Percentiles rank a stretch among this genome's conserved stretches.
These are phyloP conservation scores for Jamesozyma gamospora DNA, from an alignment of 805 yeast species.

Conservation along the genomic window DNA sequence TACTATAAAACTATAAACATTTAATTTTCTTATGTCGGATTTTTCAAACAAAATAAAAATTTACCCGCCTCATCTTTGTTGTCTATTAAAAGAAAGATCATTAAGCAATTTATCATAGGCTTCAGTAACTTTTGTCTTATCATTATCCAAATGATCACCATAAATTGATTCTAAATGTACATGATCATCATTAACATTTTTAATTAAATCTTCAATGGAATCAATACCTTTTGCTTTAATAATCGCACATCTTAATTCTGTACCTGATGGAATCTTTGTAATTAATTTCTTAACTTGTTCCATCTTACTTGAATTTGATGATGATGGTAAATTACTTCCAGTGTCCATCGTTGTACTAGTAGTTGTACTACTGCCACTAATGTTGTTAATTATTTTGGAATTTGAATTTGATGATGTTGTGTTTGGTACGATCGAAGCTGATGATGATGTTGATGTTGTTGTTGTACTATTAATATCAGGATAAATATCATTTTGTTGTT, in stretches of 20 bases:
- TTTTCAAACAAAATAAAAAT: neutral
- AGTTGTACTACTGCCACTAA: neutral
- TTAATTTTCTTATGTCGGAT: neutral
- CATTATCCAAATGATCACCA: conserved; percentile 17
- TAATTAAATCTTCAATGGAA: conserved; percentile 56
- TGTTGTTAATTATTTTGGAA: neutral
- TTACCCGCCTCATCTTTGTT: neutral
- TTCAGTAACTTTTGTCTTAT: conserved; percentile 29
- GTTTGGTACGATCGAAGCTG: neutral
- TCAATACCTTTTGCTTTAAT: conserved; percentile 70
- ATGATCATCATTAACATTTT: conserved; percentile 49
- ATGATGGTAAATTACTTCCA: neutral
- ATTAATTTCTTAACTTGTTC: conserved; percentile 4
- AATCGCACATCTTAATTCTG: conserved; percentile 41
- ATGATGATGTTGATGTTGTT: neutral
- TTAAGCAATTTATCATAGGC: conserved; percentile 64
- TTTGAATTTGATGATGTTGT: neutral
- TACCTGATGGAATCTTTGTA: conserved; percentile 37
- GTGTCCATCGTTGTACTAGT: neutral
- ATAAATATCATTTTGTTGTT: conserved; percentile 42
- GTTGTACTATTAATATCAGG: conserved; percentile 16
- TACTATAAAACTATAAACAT: neutral
- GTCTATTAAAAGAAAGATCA: conserved; percentile 39
- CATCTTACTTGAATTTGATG: neutral
- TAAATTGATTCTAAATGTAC: conserved; percentile 43